Evolutionary conservation across 352 stramenopile species (phyloP).

Genomic region (Thraustochytrium striatum): DNA sequence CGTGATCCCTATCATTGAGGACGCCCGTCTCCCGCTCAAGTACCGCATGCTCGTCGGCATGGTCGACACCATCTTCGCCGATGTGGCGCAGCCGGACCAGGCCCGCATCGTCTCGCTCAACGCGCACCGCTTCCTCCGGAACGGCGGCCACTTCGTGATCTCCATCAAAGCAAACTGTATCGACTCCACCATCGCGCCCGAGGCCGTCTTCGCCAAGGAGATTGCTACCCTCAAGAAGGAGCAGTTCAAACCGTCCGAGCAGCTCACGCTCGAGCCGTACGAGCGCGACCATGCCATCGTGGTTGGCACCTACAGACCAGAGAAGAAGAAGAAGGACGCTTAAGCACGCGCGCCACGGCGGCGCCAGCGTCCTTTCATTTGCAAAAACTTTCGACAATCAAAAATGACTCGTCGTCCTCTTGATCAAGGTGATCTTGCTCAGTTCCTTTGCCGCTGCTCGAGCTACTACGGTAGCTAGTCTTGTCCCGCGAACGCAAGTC

Average conservation of each 20-base stretch:
- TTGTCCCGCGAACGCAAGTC: too few relatives aligned
- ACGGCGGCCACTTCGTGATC: constrained; percentile 98
- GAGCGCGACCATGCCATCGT: constrained; percentile 98
- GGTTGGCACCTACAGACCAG: constrained; percentile 89
- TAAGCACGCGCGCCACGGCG: too few relatives aligned
- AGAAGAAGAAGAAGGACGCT: constrained; percentile 87
- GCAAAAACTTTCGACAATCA: too few relatives aligned
- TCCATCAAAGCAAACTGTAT: constrained; percentile 99
- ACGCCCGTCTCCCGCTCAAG: constrained; percentile 94
- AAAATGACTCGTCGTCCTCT: too few relatives aligned
- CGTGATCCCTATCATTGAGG: constrained; percentile 99
- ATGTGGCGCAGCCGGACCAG: constrained; percentile 99
- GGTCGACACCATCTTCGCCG: constrained; percentile 97
- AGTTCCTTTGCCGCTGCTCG: too few relatives aligned
- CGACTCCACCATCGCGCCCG: constrained; percentile 93
- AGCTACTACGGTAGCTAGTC: too few relatives aligned
- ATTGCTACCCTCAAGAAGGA: constrained; percentile 96
- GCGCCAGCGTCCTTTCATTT: too few relatives aligned
- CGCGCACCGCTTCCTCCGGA: constrained; percentile 98
- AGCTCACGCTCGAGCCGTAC: constrained; percentile 98
- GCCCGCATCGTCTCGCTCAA: constrained; percentile 98
- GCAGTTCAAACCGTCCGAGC: constrained; percentile 97
- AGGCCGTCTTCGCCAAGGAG: constrained; percentile 94
- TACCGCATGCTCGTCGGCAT: constrained; percentile 98
- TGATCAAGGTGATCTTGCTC: too few relatives aligned